phyloP scores from a whole-genome alignment of 2,329 filamentous ascomycete species.

The Fusarium sp. region DNA sequence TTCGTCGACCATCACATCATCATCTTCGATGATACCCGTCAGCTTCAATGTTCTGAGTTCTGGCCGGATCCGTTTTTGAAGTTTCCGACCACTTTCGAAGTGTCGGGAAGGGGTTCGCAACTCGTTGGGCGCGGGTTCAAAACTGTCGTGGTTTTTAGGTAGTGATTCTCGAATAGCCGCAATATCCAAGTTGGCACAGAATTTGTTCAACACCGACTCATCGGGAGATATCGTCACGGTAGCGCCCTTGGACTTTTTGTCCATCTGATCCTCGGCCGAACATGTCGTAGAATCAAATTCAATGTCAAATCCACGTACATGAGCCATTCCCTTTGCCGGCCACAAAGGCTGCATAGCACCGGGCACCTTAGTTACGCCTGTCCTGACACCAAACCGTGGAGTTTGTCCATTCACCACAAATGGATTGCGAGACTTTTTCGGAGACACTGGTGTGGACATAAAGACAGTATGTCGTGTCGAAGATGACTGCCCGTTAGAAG shows the following conservation, averaged over 20 bases:
- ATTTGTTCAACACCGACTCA: slow-evolving; percentile 59
- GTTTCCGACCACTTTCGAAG: slow-evolving; percentile 68
- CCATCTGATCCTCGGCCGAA: slow-evolving; percentile 5
- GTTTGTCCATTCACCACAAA: slow-evolving; percentile 49
- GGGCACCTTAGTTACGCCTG: slow-evolving; percentile 68
- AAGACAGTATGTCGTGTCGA: slow-evolving; percentile 58
- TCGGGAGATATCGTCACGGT: slow-evolving; percentile 54
- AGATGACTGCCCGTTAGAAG: slow-evolving; percentile 41
- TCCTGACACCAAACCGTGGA: slow-evolving; percentile 60
- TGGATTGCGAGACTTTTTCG: slow-evolving; percentile 55
- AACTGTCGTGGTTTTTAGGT: slow-evolving; percentile 53
- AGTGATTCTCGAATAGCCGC: slow-evolving; percentile 46
- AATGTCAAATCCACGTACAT: slow-evolving; percentile 66
- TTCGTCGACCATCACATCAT: slow-evolving; percentile 54
- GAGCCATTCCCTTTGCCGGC: slow-evolving; percentile 74
- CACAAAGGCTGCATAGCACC: slow-evolving; percentile 77
- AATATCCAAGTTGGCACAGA: slow-evolving; percentile 48
- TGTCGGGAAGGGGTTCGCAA: slow-evolving; percentile 67
- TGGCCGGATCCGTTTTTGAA: slow-evolving; percentile 62
- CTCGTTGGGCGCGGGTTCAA: slow-evolving; percentile 59
- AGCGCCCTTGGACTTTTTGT: slow-evolving; percentile 65
- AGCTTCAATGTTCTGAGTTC: slow-evolving; percentile 56
- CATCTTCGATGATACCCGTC: slow-evolving; percentile 10
- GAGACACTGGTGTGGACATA: slow-evolving; percentile 66
- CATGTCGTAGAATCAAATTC: neutral